phyloP scores from a whole-genome alignment of 306 rosid species.

The Quercus suber region DNA sequence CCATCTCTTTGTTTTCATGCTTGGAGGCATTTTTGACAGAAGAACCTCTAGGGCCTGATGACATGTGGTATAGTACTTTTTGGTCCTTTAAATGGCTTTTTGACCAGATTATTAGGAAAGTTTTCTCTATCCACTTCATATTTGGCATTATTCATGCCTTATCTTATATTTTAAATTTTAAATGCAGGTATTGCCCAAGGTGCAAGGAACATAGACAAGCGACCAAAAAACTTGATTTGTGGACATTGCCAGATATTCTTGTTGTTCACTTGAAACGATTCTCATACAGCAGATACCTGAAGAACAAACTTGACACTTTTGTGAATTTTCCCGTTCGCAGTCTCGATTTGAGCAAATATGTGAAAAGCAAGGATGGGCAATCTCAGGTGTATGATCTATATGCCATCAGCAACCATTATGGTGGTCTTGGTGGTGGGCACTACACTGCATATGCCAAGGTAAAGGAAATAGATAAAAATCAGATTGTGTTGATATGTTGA shows the following conservation, averaged over 20 bases:
- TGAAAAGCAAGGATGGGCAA: constrained; percentile 70
- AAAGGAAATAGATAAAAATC: neutral
- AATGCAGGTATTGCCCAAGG: constrained; percentile 84
- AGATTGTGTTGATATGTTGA: neutral
- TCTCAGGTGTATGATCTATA: constrained; percentile 70
- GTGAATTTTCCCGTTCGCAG: constrained; percentile 89
- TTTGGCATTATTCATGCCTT: constrained; percentile 10
- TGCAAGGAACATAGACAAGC: constrained; percentile 99
- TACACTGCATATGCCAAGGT: constrained; percentile 97
- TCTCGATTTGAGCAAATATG: constrained; percentile 91
- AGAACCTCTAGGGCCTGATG: constrained; percentile 98
- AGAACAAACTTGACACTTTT: constrained; percentile 92
- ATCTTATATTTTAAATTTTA: constrained; percentile 1
- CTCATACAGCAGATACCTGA: constrained; percentile 91
- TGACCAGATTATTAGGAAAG: constrained; percentile 6
- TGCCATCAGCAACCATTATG: constrained; percentile 97
- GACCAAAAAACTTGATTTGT: constrained; percentile 93
- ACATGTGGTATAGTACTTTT: constrained; percentile 78
- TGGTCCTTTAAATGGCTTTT: constrained; percentile 23
- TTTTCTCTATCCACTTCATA: neutral
- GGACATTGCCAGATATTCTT: constrained; percentile 94
- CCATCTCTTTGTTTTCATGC: constrained; percentile 93
- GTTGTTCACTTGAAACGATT: constrained; percentile 97
- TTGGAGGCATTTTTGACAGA: constrained; percentile 94
- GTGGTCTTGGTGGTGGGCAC: constrained; percentile 98